phyloP scores from a whole-genome alignment of 495 filamentous ascomycete genomes.

The Penicillium mononematosum region DNA sequence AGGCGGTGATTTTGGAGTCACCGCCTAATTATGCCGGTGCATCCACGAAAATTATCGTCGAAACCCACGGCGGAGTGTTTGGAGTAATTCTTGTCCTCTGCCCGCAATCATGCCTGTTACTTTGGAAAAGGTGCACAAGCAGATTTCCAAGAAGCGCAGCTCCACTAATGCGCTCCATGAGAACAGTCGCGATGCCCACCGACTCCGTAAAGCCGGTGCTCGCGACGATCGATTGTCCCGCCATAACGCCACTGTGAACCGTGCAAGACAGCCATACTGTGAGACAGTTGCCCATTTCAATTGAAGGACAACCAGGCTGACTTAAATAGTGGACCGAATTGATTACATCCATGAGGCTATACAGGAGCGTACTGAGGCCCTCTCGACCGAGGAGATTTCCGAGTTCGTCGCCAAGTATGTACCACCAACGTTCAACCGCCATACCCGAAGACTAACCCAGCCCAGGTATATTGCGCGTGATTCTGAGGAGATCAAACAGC shows the following conservation, averaged over 20 bases:
- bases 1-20: conserved; percentile 24
- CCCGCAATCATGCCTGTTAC: conserved; percentile 59
- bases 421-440: neutral
- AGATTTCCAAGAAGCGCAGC: conserved; percentile 72
- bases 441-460: conserved; percentile 2
- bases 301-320: conserved; percentile 12
- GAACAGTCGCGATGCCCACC: conserved; percentile 75
- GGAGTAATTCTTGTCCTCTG: neutral
- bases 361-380: conserved; percentile 50
- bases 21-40: conserved; percentile 27
- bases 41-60: conserved; percentile 27
- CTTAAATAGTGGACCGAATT: conserved; percentile 62
- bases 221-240: conserved; percentile 75
- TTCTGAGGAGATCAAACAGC: conserved; percentile 67
- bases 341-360: conserved; percentile 67
- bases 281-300: conserved; percentile 18
- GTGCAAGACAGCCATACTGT: conserved; percentile 68
- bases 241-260: conserved; percentile 59
- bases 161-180: conserved; percentile 70
- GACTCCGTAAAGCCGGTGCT: conserved; percentile 68
- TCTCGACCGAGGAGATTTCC: conserved; percentile 59
- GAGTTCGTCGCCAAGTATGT: conserved; percentile 62
- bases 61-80: conserved; percentile 7
- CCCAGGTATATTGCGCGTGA: conserved; percentile 73
- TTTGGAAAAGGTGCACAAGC: conserved; percentile 77